These are phyloP conservation scores for Saturnispora sekii DNA, from an alignment of 805 yeast species.

Conservation along the genomic window DNA sequence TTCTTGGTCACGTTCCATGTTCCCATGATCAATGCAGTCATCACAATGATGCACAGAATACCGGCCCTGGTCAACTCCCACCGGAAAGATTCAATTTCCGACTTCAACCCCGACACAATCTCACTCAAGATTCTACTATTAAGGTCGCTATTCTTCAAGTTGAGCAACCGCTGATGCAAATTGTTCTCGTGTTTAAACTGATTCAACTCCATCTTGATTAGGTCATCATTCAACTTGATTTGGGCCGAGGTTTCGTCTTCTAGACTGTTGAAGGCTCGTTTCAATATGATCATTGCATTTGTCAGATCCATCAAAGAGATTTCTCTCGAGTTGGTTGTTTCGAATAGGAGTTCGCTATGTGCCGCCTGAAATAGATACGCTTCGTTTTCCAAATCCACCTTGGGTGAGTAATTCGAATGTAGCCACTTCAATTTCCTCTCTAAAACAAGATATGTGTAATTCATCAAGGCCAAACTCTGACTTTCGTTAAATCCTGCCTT, in stretches of 20 bases:
- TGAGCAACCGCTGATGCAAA: slow-evolving; percentile 56
- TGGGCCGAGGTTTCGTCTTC: slow-evolving; percentile 64
- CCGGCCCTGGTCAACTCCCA: slow-evolving; percentile 94
- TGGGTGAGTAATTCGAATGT: slow-evolving; percentile 38
- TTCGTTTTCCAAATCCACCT: slow-evolving; percentile 76
- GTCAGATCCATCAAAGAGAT: slow-evolving; percentile 57
- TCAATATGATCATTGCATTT: slow-evolving; percentile 55
- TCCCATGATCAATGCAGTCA: slow-evolving; percentile 54
- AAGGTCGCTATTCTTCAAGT: slow-evolving; percentile 67
- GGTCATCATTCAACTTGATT: slow-evolving; percentile 55
- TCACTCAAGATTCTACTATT: slow-evolving; percentile 78
- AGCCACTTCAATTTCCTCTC: slow-evolving; percentile 36
- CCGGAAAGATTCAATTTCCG: slow-evolving; percentile 79
- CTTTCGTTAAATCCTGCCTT: slow-evolving; percentile 48
- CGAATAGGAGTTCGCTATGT: slow-evolving; percentile 74
- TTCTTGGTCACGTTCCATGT: slow-evolving; percentile 36
- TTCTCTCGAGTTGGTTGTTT: slow-evolving; percentile 64
- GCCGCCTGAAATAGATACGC: slow-evolving; percentile 86
- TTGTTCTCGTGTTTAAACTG: slow-evolving; percentile 84
- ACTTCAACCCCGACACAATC: slow-evolving; percentile 68
- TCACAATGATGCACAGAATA: slow-evolving; percentile 57
- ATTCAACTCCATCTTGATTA: slow-evolving; percentile 66
- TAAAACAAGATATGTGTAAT: slow-evolving; percentile 29
- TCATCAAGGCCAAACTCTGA: slow-evolving; percentile 54
- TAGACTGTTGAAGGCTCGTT: slow-evolving; percentile 60